Evolutionary conservation across 345 rosid genomes (phyloP).

Genomic region (Bruguiera parviflora): DNA sequence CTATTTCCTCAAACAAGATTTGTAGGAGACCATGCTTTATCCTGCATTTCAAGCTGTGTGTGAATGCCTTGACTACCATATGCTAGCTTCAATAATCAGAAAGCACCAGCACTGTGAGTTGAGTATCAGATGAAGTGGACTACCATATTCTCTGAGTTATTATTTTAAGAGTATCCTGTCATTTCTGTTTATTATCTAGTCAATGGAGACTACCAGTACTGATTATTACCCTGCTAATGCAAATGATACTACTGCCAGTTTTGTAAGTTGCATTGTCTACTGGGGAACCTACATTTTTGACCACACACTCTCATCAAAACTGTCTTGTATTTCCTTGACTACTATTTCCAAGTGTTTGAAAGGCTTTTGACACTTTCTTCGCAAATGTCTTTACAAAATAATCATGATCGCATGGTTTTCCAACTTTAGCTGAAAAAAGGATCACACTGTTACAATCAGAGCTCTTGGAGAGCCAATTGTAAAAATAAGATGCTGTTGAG

Average conservation of each 20-base stretch:
- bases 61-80: neutral
- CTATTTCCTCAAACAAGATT: neutral
- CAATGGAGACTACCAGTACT: neutral
- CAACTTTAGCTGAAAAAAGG: too few species aligned
- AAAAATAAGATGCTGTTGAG: too few species aligned
- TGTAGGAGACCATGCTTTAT: neutral
- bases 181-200: neutral
- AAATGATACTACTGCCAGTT: neutral
- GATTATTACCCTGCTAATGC: neutral
- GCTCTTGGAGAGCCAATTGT: too few species aligned
- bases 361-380: too few species aligned
- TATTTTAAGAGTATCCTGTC: neutral
- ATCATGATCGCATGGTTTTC: too few species aligned
- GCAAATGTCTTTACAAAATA: too few species aligned
- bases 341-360: too few species aligned
- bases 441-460: too few species aligned
- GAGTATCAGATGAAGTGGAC: neutral
- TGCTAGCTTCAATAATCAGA: neutral
- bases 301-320: neutral
- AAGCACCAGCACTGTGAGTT: neutral
- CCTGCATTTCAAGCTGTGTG: neutral
- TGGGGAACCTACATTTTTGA: neutral
- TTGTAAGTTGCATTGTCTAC: neutral
- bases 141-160: neutral
- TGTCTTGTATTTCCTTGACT: neutral